Evolutionary conservation across 352 stramenopile species (phyloP).

Genomic region (Pythium sp.): DNA sequence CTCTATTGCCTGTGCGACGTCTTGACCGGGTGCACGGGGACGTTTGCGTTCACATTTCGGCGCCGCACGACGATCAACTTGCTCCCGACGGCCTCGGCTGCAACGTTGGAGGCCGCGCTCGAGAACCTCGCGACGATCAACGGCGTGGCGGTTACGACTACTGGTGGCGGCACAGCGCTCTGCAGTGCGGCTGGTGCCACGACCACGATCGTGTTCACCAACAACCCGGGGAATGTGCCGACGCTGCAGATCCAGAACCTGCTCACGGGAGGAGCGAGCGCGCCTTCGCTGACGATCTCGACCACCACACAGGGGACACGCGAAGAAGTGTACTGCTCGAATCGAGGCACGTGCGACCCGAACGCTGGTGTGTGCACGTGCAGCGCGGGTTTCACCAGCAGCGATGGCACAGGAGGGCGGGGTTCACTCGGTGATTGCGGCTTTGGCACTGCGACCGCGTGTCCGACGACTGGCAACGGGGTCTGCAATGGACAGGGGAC

Average conservation of each 20-base stretch:
- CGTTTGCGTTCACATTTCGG: constrained; percentile 65
- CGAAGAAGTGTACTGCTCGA: constrained; percentile 80
- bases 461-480: constrained; percentile 32
- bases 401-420: constrained; percentile 34
- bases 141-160: constrained; percentile 35
- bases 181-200: constrained; percentile 36
- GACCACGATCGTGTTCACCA: constrained; percentile 67
- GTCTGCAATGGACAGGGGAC: constrained; percentile 43
- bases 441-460: constrained; percentile 24
- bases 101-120: constrained; percentile 42
- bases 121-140: constrained; percentile 60
- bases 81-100: constrained; percentile 27
- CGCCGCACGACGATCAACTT: constrained; percentile 59
- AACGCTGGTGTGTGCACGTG: constrained; percentile 73
- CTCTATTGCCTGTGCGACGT: constrained; percentile 50
- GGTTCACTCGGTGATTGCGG: constrained; percentile 56
- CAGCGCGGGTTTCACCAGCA: constrained; percentile 51
- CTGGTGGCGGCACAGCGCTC: constrained; percentile 19
- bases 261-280: constrained; percentile 25
- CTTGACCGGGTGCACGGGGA: constrained; percentile 32
- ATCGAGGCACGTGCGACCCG: constrained; percentile 67
- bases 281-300: constrained; percentile 17
- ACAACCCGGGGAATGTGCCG: constrained; percentile 60
- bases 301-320: constrained; percentile 34
- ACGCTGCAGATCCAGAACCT: constrained; percentile 44